A percentile compares a stretch with the other conserved stretches of the same genome.
Evolutionary conservation across 108 stramenopile species (phyloP).

Genomic region (Chaetoceros muelleri): DNA sequence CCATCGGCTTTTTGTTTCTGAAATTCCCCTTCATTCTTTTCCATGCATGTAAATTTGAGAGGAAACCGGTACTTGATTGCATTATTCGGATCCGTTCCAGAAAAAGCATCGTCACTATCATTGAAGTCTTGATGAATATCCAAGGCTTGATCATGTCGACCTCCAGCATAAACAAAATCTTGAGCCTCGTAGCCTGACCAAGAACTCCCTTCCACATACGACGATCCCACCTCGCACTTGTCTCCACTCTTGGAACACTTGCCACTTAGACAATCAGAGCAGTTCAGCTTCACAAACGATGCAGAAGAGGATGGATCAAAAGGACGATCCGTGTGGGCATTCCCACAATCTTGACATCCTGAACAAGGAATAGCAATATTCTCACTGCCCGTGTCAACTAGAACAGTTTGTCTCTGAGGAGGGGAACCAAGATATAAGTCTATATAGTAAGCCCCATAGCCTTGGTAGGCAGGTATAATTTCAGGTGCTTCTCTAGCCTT

Average conservation of each 20-base stretch:
- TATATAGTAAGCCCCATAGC: constrained; percentile 88
- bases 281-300: neutral
- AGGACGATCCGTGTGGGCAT: neutral
- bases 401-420: constrained; percentile 92
- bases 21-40: neutral
- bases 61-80: constrained; percentile 33
- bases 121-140: neutral
- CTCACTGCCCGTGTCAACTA: constrained; percentile 92
- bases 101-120: neutral
- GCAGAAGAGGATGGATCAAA: neutral
- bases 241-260: neutral
- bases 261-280: neutral
- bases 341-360: constrained; percentile 75
- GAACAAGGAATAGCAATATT: constrained; percentile 91
- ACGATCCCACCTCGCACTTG: constrained; percentile 1
- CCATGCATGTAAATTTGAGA: constrained; percentile 79
- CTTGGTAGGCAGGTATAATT: constrained; percentile 33
- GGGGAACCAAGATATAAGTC: constrained; percentile 92
- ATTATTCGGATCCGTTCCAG: constrained; percentile 2
- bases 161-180: constrained; percentile 62
- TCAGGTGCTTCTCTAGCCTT: neutral
- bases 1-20: constrained; percentile 81
- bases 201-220: constrained; percentile 62
- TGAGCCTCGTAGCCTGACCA: constrained; percentile 66
- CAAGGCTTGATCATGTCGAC: constrained; percentile 40